These are phyloP conservation scores for Aspergillus leporis DNA, from an alignment of 495 filamentous ascomycete species.

Conservation along the genomic window DNA sequence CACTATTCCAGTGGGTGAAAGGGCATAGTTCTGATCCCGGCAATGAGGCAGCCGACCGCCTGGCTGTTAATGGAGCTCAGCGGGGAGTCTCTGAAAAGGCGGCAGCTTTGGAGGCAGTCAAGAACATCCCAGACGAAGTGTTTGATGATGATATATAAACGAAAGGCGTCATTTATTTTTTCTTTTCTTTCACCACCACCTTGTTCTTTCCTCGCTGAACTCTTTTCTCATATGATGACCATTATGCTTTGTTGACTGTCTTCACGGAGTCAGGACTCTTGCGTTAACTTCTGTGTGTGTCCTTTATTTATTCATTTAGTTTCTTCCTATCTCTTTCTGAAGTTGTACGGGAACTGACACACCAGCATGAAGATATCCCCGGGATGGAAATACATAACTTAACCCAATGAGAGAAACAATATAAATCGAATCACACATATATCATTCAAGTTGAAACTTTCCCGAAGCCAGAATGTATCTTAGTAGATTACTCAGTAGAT, in stretches of 20 bases:
- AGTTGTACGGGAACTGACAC: background rate
- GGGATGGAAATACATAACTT: conserved; percentile 5
- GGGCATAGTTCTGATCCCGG: conserved; percentile 70
- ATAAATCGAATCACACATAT: background rate
- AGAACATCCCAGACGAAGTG: conserved; percentile 33
- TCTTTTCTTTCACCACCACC: background rate
- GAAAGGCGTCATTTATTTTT: background rate
- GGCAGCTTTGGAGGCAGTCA: conserved; percentile 26
- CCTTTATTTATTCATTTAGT: no score
- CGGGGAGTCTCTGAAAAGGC: conserved; percentile 36
- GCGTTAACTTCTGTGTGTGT: background rate
- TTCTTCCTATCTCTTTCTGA: no score
- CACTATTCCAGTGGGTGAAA: conserved; percentile 83
- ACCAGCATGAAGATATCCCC: background rate
- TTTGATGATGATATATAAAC: conserved; percentile 28
- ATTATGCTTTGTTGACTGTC: background rate
- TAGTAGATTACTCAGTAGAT: background rate
- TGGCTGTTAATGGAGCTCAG: conserved; percentile 67
- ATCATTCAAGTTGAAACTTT: background rate
- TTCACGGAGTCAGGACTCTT: background rate
- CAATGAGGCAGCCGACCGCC: conserved; percentile 75
- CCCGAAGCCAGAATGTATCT: no score
- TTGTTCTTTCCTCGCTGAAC: background rate
- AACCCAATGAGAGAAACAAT: background rate
- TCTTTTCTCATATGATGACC: background rate